Evolutionary conservation across 192 early-diverging fungal species (phyloP).

Genomic region (Podila clonocystis): DNA sequence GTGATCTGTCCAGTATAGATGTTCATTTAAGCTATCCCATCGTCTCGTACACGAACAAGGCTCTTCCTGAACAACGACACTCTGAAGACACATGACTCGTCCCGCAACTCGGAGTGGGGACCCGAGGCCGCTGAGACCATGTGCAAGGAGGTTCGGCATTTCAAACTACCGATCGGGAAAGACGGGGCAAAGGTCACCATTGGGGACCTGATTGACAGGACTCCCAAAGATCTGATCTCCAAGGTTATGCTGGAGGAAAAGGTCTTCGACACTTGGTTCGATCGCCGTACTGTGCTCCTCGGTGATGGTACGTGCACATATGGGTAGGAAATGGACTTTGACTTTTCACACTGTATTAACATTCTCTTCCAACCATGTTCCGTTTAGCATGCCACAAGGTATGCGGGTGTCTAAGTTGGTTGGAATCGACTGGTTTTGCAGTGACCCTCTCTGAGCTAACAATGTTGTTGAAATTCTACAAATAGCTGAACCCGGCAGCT

Average conservation of each 20-base stretch:
- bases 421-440: no score
- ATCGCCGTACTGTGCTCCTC: neutral
- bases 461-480: neutral
- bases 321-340: neutral
- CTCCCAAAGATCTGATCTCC: neutral
- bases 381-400: neutral
- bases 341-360: neutral
- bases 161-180: neutral
- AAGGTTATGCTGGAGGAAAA: slow-evolving; percentile 2
- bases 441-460: neutral
- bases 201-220: neutral
- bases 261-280: slow-evolving; percentile 6
- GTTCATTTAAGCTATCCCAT: no score
- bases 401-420: no score
- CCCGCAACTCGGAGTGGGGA: neutral
- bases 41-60: no score
- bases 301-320: neutral
- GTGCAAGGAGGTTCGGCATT: neutral
- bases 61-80: neutral
- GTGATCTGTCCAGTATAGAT: no score
- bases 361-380: neutral
- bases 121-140: neutral
- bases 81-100: neutral
- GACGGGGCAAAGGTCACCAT: neutral
- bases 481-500: neutral